Percentiles rank a stretch among this genome's conserved stretches.
Conservation (phyloP, 2,329 filamentous ascomycete genomes). For the Zopfia rhizophila region DNA sequence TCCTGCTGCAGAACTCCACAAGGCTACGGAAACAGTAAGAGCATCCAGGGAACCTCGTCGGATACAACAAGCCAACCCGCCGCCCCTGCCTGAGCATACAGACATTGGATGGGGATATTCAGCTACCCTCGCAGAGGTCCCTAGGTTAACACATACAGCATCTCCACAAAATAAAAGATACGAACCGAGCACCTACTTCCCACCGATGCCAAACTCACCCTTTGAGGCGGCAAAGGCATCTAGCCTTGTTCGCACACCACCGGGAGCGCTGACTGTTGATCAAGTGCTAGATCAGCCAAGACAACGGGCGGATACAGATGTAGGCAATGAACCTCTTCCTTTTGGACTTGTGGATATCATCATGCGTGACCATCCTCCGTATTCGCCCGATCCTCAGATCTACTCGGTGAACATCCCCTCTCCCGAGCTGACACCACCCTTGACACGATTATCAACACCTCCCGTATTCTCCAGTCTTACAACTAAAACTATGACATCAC, state of each 20-base stretch:
- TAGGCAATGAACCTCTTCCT: constrained; percentile 29
- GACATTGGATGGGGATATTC: constrained; percentile 43
- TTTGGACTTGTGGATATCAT: constrained; percentile 44
- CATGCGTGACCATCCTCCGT: constrained; percentile 27
- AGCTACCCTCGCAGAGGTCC: constrained; percentile 2
- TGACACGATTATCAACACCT: constrained; percentile 36
- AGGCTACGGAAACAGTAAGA: constrained; percentile 8
- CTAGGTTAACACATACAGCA: constrained; percentile 1
- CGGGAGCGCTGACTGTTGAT: constrained; percentile 26
- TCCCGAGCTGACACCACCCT: constrained; percentile 37
- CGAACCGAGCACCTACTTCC: constrained; percentile 10
- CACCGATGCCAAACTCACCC: constrained; percentile 6
- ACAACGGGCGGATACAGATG: constrained; percentile 3
- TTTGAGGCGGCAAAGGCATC: constrained; percentile 7
- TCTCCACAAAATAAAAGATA: constrained; percentile 7
- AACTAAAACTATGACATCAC: constrained; percentile 43
- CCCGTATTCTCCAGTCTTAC: constrained; percentile 35
- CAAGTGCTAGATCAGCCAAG: constrained; percentile 35
- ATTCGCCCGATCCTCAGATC: constrained; percentile 45
- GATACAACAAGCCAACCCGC: constrained; percentile 2
- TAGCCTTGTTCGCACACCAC: constrained; percentile 18
- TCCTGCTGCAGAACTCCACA: constrained; percentile 16
- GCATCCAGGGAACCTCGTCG: constrained; percentile 8
- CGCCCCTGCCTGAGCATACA: constrained; percentile 16
- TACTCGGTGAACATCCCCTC: constrained; percentile 37